A percentile compares a stretch with the other conserved stretches of the same genome.
These are phyloP conservation scores for Phytophthora meadii DNA, from an alignment of 352 stramenopile species.

Conservation along the genomic window DNA sequence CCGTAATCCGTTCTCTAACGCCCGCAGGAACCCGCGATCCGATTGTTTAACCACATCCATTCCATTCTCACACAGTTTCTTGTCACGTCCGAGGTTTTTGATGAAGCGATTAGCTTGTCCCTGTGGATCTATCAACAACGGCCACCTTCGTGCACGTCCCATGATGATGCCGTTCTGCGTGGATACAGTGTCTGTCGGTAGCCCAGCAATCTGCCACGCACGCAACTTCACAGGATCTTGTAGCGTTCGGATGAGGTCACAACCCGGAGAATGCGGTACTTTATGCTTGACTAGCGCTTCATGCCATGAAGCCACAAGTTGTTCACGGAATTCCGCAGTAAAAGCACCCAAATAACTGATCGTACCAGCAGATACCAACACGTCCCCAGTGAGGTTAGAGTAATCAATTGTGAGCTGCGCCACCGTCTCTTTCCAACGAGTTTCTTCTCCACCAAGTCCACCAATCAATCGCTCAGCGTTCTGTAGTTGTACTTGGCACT, in stretches of 20 bases:
- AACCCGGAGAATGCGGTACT: constrained; percentile 84
- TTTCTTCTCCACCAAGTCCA: constrained; percentile 84
- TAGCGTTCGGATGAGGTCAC: constrained; percentile 86
- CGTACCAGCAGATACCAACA: constrained; percentile 85
- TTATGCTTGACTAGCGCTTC: constrained; percentile 60
- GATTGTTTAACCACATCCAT: constrained; percentile 93
- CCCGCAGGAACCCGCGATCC: constrained; percentile 87
- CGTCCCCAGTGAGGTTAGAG: constrained; percentile 82
- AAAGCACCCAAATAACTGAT: constrained; percentile 91
- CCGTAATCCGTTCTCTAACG: constrained; percentile 89
- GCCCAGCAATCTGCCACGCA: constrained; percentile 87
- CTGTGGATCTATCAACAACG: constrained; percentile 92
- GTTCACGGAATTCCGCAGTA: constrained; percentile 85
- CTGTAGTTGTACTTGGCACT: constrained; percentile 90
- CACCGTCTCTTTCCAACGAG: constrained; percentile 85
- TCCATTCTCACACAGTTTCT: constrained; percentile 85
- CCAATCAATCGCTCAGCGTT: constrained; percentile 90
- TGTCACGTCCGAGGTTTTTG: constrained; percentile 89
- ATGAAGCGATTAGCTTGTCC: constrained; percentile 94
- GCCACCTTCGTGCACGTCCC: constrained; percentile 80
- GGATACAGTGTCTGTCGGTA: constrained; percentile 90
- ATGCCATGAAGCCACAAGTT: constrained; percentile 72
- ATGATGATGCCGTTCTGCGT: constrained; percentile 96
- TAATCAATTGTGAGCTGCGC: constrained; percentile 80
- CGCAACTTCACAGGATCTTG: constrained; percentile 90